phyloP scores from a whole-genome alignment of 2,329 filamentous ascomycete species.

The Beauveria rudraprayagi region DNA sequence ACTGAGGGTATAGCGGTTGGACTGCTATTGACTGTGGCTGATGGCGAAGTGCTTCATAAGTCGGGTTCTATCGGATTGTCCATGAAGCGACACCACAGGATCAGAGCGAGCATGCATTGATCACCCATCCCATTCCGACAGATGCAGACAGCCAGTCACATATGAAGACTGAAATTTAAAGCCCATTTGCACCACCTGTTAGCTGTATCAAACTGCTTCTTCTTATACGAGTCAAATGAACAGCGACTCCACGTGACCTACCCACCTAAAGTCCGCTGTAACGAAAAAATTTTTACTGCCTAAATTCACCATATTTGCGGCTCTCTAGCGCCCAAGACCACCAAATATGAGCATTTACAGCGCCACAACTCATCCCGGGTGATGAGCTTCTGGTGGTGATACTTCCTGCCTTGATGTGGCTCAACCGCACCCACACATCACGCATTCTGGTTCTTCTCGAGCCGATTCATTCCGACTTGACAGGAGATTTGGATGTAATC shows the following conservation, averaged over 20 bases:
- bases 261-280: background rate
- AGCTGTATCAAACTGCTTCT: background rate
- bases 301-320: background rate
- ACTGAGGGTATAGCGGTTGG: background rate
- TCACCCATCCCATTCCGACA: background rate
- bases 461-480: background rate
- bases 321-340: background rate
- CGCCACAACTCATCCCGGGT: background rate
- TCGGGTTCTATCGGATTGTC: conserved; percentile 6
- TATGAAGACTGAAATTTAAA: background rate
- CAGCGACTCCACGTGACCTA: background rate
- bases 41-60: background rate
- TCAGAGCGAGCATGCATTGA: background rate
- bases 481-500: background rate
- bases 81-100: background rate
- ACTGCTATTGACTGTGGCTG: background rate
- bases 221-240: background rate
- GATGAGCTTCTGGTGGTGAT: background rate
- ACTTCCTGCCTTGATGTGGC: background rate
- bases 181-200: background rate
- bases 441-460: background rate
- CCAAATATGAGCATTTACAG: background rate
- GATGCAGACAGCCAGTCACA: background rate
- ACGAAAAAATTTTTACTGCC: conserved; percentile 2
- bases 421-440: conserved; percentile 4